Evolutionary conservation across 148 eudicot genomes (phyloP).

Genomic region (Suaeda aralocaspica): DNA sequence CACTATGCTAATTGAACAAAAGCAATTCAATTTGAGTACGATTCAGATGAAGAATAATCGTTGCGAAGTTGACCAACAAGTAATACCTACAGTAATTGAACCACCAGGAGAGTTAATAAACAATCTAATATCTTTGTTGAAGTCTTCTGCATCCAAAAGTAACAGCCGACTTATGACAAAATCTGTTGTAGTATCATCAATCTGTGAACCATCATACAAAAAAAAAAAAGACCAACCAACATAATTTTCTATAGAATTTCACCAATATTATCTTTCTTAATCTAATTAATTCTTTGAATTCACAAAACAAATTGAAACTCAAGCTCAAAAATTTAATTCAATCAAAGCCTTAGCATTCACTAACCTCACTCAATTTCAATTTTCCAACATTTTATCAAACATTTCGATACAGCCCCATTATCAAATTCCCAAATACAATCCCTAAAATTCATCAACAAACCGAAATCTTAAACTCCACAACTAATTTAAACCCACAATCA

Average conservation of each 20-base stretch:
- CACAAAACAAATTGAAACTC: neutral
- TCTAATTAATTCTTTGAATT: too few species aligned
- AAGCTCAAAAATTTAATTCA: neutral
- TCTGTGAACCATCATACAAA: slow-evolving; percentile 45
- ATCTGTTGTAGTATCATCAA: slow-evolving; percentile 83
- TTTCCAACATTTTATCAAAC: neutral
- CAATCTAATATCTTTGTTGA: slow-evolving; percentile 65
- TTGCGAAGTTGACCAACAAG: neutral
- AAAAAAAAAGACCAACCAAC: neutral
- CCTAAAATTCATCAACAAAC: neutral
- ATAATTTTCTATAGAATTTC: neutral
- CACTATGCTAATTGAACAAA: too few species aligned
- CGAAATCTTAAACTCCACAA: neutral
- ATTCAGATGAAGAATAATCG: neutral
- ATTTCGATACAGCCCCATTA: neutral
- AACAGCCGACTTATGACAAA: slow-evolving; percentile 84
- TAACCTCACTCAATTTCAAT: neutral
- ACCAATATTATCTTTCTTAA: neutral
- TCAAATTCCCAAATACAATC: neutral
- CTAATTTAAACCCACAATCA: neutral
- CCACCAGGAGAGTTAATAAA: slow-evolving; percentile 96
- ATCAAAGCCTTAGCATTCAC: neutral
- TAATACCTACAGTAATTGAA: slow-evolving; percentile 77
- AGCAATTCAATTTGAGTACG: too few species aligned
- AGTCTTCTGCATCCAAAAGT: slow-evolving; percentile 84